These are phyloP conservation scores for Powellomyces hirtus DNA, from an alignment of 192 early-diverging fungal species.

Conservation along the genomic window DNA sequence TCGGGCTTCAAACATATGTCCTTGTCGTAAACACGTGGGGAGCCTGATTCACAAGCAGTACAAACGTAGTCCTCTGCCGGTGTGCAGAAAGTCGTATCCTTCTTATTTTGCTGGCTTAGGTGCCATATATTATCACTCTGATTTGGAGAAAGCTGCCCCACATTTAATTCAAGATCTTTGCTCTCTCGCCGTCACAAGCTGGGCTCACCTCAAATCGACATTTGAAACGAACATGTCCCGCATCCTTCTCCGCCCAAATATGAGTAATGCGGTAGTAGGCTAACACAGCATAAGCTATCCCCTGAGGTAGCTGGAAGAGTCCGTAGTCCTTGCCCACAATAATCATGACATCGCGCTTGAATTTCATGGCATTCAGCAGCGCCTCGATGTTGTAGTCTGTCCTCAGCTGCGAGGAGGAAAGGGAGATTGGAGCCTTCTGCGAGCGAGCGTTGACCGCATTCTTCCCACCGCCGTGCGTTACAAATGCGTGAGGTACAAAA, in stretches of 20 bases:
- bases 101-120: too few relatives aligned
- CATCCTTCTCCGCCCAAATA: not conserved
- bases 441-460: not conserved
- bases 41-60: too few relatives aligned
- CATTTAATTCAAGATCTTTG: too few relatives aligned
- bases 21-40: too few relatives aligned
- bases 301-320: not conserved
- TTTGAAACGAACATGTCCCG: not conserved
- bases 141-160: too few relatives aligned
- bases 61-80: too few relatives aligned
- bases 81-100: too few relatives aligned
- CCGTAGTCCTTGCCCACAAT: not conserved
- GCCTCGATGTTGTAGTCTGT: not conserved
- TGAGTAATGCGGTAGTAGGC: slow-evolving; percentile 1
- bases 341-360: not conserved
- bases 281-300: not conserved
- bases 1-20: too few relatives aligned
- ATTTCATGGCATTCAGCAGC: not conserved
- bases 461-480: not conserved
- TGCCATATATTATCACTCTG: too few relatives aligned
- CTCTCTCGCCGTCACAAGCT: too few relatives aligned
- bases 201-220: not conserved
- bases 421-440: not conserved
- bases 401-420: not conserved
- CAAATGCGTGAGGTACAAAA: too few relatives aligned